Evolutionary conservation across 169 alveolate species (phyloP).

Genomic region (Plasmodium chabaudi): DNA sequence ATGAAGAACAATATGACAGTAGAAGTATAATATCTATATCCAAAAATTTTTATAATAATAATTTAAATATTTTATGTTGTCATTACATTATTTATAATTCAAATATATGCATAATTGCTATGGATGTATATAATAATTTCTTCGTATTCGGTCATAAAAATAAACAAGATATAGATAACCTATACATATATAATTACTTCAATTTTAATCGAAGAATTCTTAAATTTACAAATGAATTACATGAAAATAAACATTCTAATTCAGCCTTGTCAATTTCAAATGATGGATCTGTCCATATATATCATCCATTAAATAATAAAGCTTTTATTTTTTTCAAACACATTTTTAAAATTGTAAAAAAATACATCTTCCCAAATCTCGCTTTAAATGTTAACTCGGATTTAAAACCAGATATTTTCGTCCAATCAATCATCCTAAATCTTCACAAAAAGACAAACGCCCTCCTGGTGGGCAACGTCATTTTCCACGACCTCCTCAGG

Average conservation of each 20-base stretch:
- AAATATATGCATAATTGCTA: slow-evolving; percentile 37
- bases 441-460: slow-evolving; percentile 20
- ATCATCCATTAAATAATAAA: slow-evolving; percentile 13
- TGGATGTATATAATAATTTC: slow-evolving; percentile 57
- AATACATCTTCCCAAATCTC: slow-evolving; percentile 37
- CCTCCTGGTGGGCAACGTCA: slow-evolving; percentile 2
- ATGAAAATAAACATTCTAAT: slow-evolving; percentile 29
- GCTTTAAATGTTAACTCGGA: slow-evolving; percentile 27
- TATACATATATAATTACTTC: slow-evolving; percentile 29
- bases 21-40: slow-evolving; percentile 67
- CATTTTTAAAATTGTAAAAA: slow-evolving; percentile 21
- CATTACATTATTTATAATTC: slow-evolving; percentile 33
- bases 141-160: slow-evolving; percentile 15
- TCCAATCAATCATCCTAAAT: slow-evolving; percentile 32
- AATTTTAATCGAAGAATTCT: slow-evolving; percentile 54
- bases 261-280: slow-evolving; percentile 51
- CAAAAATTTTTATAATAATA: slow-evolving; percentile 14
- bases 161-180: slow-evolving; percentile 28
- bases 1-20: slow-evolving; percentile 68
- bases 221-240: slow-evolving; percentile 44
- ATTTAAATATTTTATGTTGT: slow-evolving; percentile 52
- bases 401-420: slow-evolving; percentile 42
- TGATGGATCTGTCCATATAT: slow-evolving; percentile 38
- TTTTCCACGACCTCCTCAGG: slow-evolving; percentile 48
- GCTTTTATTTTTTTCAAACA: slow-evolving; percentile 20